phyloP scores from a whole-genome alignment of 176 grass and related monocot genomes.

The Cenchrus fungigraminus region DNA sequence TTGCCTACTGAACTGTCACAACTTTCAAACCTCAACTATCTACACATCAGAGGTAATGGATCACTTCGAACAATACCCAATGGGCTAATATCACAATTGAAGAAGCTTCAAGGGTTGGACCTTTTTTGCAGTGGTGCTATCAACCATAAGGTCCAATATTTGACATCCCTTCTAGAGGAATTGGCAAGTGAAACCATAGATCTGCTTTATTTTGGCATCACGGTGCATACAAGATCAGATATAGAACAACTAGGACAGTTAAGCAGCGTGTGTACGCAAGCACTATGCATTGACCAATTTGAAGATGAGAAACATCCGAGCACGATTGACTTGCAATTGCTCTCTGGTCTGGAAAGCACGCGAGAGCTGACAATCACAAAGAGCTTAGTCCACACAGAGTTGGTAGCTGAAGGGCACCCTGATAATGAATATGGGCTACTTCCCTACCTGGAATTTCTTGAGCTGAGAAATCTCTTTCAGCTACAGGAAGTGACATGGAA shows the following conservation, averaged over 20 bases:
- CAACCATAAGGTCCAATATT: neutral
- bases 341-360: neutral
- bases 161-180: neutral
- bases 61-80: conserved; percentile 8
- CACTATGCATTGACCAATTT: conserved; percentile 12
- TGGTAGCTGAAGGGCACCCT: neutral
- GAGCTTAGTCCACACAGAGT: neutral
- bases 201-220: neutral
- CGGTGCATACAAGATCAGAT: neutral
- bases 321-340: neutral
- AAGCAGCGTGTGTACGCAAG: neutral
- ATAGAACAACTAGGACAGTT: neutral
- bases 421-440: neutral
- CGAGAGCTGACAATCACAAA: neutral
- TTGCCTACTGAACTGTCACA: neutral
- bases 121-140: neutral
- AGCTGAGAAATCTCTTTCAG: neutral
- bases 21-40: neutral
- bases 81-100: neutral
- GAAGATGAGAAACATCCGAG: neutral
- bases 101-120: neutral
- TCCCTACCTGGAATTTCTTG: neutral
- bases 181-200: neutral
- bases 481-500: neutral
- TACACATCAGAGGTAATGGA: neutral